Base-by-base conservation (phyloP, 345 rosid species). In the Isatis tinctoria region DNA sequence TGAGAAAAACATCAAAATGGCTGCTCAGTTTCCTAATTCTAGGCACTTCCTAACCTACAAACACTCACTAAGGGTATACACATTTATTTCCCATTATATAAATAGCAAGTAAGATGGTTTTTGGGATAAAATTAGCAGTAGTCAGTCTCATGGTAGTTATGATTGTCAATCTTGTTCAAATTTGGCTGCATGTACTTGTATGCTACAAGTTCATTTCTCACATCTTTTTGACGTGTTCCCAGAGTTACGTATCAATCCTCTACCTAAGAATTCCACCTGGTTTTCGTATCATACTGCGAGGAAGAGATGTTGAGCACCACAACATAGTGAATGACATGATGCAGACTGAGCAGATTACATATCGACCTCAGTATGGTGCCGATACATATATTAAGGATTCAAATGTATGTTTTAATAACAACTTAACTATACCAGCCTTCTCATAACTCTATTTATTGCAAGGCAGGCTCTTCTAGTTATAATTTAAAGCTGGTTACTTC, bases 271-370 rank as follows among this genome's bases (percentile, higher is more conserved):
- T 91, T 80, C 98, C 97, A 75, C 85, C 83, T 26, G 57, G 80
- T 20, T 94, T 94, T 75, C 90, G 97, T 56, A 84, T 91, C 72
- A 86, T 94, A 78, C 88, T 94, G 33, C 85, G 98, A n/a, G 96
- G 96, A 43, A 85, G 72, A 76, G 98, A 94, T 78, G 85, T 94
- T 30, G 95, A 90, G 75, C 97, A 91, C 77, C 98, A 94, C 84
- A 94, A 86, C 82, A 84, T 94, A 53, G 96, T 91, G 74, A 94
- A 94, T 82, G 98, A 94, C 70, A 94, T 94, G 98, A 94, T 90
- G 97, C 66, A 86, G 72, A 85, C 93, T 4, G 84, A 86, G 82
- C 85, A 83, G 79, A 69, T 87, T 62, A 88, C 92, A 35, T 94
- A 94, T 73, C 85, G 90, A 64, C 98, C 98, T 18, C 90, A 88